A percentile compares a stretch with the other conserved stretches of the same genome.
These are phyloP conservation scores for Diddensiella santjacobensis DNA, from an alignment of 805 yeast genomes.

Conservation along the genomic window DNA sequence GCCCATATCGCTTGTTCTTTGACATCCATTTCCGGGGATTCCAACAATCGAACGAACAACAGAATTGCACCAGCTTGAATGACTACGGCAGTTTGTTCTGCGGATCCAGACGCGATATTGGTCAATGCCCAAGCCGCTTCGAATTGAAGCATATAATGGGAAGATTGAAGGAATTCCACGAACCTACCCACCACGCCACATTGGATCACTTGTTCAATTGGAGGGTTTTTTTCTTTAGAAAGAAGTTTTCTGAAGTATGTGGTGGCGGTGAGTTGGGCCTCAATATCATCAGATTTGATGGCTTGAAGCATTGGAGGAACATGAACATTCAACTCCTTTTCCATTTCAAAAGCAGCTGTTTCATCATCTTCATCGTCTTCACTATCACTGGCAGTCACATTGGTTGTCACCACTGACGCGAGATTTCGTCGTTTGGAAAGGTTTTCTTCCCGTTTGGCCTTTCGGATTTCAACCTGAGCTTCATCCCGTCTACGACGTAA, in stretches of 20 bases:
- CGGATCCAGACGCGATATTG: slow-evolving; percentile 91
- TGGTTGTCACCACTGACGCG: slow-evolving; percentile 20
- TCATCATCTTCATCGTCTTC: slow-evolving; percentile 47
- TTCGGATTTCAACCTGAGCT: slow-evolving; percentile 93
- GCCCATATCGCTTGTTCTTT: slow-evolving; percentile 99
- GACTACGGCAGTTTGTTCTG: slow-evolving; percentile 85
- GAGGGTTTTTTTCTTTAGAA: slow-evolving; percentile 93
- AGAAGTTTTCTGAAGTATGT: slow-evolving; percentile 89
- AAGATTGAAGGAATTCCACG: slow-evolving; percentile 74
- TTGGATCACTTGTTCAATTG: slow-evolving; percentile 88
- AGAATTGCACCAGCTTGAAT: slow-evolving; percentile 95
- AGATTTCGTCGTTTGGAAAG: slow-evolving; percentile 80
- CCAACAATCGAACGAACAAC: slow-evolving; percentile 73
- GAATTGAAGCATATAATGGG: slow-evolving; percentile 82
- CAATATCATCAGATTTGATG: slow-evolving; percentile 70
- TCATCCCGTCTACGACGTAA: slow-evolving; percentile 96
- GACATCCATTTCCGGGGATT: slow-evolving; percentile 81
- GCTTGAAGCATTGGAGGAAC: slow-evolving; percentile 83
- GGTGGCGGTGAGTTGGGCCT: slow-evolving; percentile 81
- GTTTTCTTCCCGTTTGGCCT: slow-evolving; percentile 93
- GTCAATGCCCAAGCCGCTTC: slow-evolving; percentile 99
- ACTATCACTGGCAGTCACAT: slow-evolving; percentile 35
- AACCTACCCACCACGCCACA: slow-evolving; percentile 91
- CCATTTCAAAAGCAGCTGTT: neutral
- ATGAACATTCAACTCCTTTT: slow-evolving; percentile 39